Conservation (phyloP, 2,329 filamentous ascomycete species). For the Samsoniella hepiali region DNA sequence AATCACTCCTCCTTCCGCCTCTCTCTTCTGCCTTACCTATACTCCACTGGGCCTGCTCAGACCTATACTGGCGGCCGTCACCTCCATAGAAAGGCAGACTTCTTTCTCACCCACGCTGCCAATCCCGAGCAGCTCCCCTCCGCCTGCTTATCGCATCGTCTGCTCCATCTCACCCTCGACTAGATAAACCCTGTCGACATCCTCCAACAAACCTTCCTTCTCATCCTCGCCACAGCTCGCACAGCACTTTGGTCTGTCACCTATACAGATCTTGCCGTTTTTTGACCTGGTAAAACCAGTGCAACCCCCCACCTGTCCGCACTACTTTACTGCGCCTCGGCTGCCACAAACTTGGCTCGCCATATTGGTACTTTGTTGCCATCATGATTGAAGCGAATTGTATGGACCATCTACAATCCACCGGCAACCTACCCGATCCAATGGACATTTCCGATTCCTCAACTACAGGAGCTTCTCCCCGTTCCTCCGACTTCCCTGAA, state of each 20-base stretch:
- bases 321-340: not conserved
- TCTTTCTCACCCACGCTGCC: not conserved
- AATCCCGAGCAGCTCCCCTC: not conserved
- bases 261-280: not conserved
- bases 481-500: conserved; percentile 10
- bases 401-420: conserved; percentile 3
- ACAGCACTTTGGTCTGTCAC: not conserved
- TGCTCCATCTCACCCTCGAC: not conserved
- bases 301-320: not conserved
- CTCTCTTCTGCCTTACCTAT: conserved; percentile 6
- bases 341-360: not conserved
- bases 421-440: not conserved
- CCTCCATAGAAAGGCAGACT: conserved; percentile 10
- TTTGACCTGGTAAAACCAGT: not conserved
- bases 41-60: conserved; percentile 8
- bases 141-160: not conserved
- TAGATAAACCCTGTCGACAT: not conserved
- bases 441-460: conserved; percentile 8
- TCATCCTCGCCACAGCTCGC: not conserved
- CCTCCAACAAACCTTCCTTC: not conserved
- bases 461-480: not conserved
- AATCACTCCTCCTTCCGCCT: conserved; percentile 1
- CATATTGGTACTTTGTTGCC: not conserved
- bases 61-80: conserved; percentile 4
- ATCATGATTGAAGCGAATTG: conserved; percentile 6